Evolutionary conservation across 441 rosid genomes (phyloP).

Genomic region (Populus tomentosa): DNA sequence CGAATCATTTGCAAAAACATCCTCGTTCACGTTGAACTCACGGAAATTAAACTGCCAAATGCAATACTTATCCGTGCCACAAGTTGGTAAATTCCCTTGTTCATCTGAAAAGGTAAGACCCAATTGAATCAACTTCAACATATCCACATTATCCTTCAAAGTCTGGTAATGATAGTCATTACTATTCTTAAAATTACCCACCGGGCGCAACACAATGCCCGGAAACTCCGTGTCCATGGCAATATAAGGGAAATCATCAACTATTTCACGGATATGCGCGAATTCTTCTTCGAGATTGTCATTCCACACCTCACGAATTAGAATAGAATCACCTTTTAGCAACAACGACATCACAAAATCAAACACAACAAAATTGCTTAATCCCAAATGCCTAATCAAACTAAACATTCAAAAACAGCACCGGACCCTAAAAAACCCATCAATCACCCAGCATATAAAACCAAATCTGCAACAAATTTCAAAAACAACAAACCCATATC

Average conservation of each 20-base stretch:
- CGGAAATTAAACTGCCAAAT: slow-evolving; percentile 77
- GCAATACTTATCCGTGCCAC: slow-evolving; percentile 52
- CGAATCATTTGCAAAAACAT: slow-evolving; percentile 52
- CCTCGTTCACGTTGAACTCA: slow-evolving; percentile 50
- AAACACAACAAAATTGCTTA: not conserved
- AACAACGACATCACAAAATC: slow-evolving; percentile 37
- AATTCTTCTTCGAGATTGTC: slow-evolving; percentile 56
- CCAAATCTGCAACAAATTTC: slow-evolving; percentile 18
- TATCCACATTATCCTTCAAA: slow-evolving; percentile 57
- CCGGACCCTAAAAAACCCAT: slow-evolving; percentile 8
- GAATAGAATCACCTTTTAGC: slow-evolving; percentile 36
- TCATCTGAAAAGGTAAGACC: slow-evolving; percentile 71
- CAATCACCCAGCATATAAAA: slow-evolving; percentile 6
- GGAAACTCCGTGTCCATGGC: slow-evolving; percentile 90
- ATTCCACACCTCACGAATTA: slow-evolving; percentile 68
- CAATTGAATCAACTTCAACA: slow-evolving; percentile 67
- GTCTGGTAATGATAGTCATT: slow-evolving; percentile 50
- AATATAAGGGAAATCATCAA: slow-evolving; percentile 48
- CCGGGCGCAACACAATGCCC: slow-evolving; percentile 49
- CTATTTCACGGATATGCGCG: slow-evolving; percentile 34
- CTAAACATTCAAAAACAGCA: not conserved
- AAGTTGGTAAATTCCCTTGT: slow-evolving; percentile 60
- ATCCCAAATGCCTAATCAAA: not conserved
- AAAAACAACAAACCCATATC: not conserved
- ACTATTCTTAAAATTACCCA: slow-evolving; percentile 39